Evolutionary conservation across 148 eudicot species (phyloP), one percentile per base, ranked within the genome.

Genomic region (Pharnaceum exiguum): DNA sequence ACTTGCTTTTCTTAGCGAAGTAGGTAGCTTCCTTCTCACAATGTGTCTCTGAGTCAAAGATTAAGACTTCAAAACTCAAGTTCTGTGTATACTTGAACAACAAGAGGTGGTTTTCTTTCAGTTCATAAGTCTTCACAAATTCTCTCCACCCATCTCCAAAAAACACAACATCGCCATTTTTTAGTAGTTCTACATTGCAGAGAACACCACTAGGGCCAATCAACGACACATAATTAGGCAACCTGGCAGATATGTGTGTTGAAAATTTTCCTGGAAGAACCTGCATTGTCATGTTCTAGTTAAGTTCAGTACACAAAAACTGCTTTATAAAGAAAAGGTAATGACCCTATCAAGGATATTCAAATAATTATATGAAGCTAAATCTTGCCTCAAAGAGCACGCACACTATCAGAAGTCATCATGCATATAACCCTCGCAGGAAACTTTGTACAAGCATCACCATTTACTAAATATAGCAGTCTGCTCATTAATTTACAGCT

Each of bases 11-110:
- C 62, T 56, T 79, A 37, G 74, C 69, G 44, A 79, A 82, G 61
- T 79, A 82, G 51, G 73, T 53, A 17, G 71, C 46, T 44, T 71
- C 88, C 68, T 72, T 82, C 73, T 82, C 88, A 56, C 88, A 82
- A 0, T 55, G 44, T 69, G 60, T 82, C 47, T 27, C 59, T 16
- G 63, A 55, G 15, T 79, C 71, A 57, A 82, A 79, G 22, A 82
- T 71, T 22, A 59, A 36, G 59, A 79, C 79, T 74, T 79, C 77
- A 63, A 82, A 82, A 16, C 25, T 33, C 17, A 63, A 66, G 59
- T 57, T 64, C 39, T 65, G 68, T 35, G 46, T 51, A 66, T 74
- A 76, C 55, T 57, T 82, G 55, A 79, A 82, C 23, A 82, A 7
- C 60, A 82, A 60, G 4, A 76, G 16, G 46, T 58, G 51, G 10